Evolutionary conservation across 2,329 filamentous ascomycete genomes (phyloP).

Genomic region (Samsoniella hepiali): DNA sequence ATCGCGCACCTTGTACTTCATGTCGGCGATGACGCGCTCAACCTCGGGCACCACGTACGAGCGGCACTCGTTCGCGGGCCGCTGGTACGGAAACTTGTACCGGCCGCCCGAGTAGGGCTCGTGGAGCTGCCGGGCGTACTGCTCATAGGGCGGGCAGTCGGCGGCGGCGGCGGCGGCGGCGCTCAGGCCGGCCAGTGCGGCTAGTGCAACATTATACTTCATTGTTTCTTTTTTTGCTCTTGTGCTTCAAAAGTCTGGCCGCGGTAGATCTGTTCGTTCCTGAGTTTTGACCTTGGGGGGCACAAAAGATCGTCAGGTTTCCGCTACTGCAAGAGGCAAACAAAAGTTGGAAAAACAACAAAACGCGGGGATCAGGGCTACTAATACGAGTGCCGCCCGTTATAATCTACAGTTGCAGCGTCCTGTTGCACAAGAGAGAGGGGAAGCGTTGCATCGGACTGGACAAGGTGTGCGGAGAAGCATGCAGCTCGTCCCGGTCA

Average conservation of each 20-base stretch:
- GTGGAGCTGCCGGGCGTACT: slow-evolving; percentile 45
- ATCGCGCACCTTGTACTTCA: slow-evolving; percentile 69
- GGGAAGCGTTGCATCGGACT: background rate
- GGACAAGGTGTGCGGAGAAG: background rate
- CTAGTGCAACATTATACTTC: slow-evolving; percentile 9
- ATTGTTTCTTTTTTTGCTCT: background rate
- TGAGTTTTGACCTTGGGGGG: background rate
- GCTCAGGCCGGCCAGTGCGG: slow-evolving; percentile 5
- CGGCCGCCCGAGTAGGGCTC: slow-evolving; percentile 73
- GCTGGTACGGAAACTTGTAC: slow-evolving; percentile 74
- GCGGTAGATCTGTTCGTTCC: too few relatives aligned
- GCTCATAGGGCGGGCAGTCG: slow-evolving; percentile 35
- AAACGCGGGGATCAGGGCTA: background rate
- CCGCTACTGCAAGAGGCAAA: background rate
- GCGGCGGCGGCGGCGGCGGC: slow-evolving; percentile 25
- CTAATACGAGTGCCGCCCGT: background rate
- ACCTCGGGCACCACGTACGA: slow-evolving; percentile 76
- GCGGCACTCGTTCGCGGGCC: slow-evolving; percentile 71
- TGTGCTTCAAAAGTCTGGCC: too few relatives aligned
- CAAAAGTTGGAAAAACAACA: background rate
- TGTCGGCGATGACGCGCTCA: slow-evolving; percentile 69
- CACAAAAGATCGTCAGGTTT: background rate
- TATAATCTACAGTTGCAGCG: background rate
- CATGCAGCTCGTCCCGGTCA: background rate
- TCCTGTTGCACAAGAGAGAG: background rate